A percentile compares a stretch with the other conserved stretches of the same genome.
Evolutionary conservation across 441 rosid genomes (phyloP).

Genomic region (Gossypium lobatum): DNA sequence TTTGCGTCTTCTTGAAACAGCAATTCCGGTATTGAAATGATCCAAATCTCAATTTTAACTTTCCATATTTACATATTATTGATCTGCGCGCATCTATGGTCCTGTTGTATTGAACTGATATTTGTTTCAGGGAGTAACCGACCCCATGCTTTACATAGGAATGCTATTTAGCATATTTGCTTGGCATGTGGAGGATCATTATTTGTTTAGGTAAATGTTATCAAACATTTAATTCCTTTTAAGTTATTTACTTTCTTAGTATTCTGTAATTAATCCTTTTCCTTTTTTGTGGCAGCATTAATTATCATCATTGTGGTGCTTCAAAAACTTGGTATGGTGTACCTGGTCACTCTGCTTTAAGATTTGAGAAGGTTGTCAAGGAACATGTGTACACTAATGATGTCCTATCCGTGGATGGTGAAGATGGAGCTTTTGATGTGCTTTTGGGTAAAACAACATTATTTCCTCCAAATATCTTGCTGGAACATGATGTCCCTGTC

Average conservation of each 20-base stretch:
- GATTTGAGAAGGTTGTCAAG: slow-evolving; percentile 85
- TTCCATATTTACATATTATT: no score
- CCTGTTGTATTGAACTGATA: slow-evolving; percentile 11
- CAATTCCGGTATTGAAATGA: slow-evolving; percentile 63
- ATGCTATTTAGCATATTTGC: slow-evolving; percentile 99
- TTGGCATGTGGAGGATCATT: slow-evolving; percentile 99
- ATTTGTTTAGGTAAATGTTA: slow-evolving; percentile 70
- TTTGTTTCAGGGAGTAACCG: slow-evolving; percentile 93
- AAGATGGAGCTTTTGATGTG: slow-evolving; percentile 97
- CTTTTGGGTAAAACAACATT: slow-evolving; percentile 95
- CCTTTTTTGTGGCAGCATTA: slow-evolving; percentile 57
- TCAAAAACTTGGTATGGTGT: slow-evolving; percentile 99
- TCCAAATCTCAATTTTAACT: neutral
- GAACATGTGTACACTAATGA: slow-evolving; percentile 74
- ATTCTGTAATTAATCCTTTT: neutral
- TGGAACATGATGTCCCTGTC: slow-evolving; percentile 84
- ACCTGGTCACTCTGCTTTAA: slow-evolving; percentile 88
- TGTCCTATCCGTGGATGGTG: slow-evolving; percentile 70
- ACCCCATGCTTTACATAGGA: slow-evolving; percentile 99
- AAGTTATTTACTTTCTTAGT: neutral
- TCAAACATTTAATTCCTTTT: neutral
- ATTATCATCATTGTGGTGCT: slow-evolving; percentile 99
- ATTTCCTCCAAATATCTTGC: slow-evolving; percentile 82
- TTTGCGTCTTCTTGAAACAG: slow-evolving; percentile 78
- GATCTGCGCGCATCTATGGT: neutral